Percentiles rank a stretch among this genome's conserved stretches.
These are phyloP conservation scores for Chaetomium globosum DNA, from an alignment of 2,329 filamentous ascomycete species.

Conservation along the genomic window DNA sequence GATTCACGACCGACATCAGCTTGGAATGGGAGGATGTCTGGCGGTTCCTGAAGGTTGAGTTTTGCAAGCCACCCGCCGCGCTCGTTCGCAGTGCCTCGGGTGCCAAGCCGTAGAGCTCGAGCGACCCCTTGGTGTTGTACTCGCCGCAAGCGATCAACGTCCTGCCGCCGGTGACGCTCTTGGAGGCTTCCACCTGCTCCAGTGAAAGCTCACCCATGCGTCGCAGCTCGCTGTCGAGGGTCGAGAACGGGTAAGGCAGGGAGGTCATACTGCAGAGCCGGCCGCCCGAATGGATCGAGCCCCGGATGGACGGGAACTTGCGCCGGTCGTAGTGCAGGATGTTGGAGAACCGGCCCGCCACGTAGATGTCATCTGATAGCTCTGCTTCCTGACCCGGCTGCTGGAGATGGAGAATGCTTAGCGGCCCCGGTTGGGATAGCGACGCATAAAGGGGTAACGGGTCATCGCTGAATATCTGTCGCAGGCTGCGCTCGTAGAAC, in stretches of 20 bases:
- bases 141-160: conserved; percentile 82
- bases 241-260: conserved; percentile 68
- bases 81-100: conserved; percentile 35
- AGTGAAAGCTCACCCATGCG: conserved; percentile 58
- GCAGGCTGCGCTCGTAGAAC: conserved; percentile 40
- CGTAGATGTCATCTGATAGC: conserved; percentile 78
- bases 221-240: conserved; percentile 62
- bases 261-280: conserved; percentile 73
- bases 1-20: conserved; percentile 76
- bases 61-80: conserved; percentile 44
- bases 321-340: conserved; percentile 88
- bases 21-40: conserved; percentile 81
- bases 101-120: conserved; percentile 78
- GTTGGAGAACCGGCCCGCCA: conserved; percentile 84
- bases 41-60: conserved; percentile 70
- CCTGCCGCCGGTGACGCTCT: conserved; percentile 55
- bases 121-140: conserved; percentile 86
- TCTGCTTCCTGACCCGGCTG: conserved; percentile 54
- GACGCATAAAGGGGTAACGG: conserved; percentile 65
- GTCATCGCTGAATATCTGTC: conserved; percentile 54
- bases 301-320: conserved; percentile 75
- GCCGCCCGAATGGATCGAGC: conserved; percentile 81
- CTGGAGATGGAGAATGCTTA: conserved; percentile 79
- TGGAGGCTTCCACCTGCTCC: conserved; percentile 57
- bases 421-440: conserved; percentile 76